A percentile compares a stretch with the other conserved stretches of the same genome.
phyloP scores from a whole-genome alignment of 2,329 filamentous ascomycete species.

The Sphaerulina populicola region DNA sequence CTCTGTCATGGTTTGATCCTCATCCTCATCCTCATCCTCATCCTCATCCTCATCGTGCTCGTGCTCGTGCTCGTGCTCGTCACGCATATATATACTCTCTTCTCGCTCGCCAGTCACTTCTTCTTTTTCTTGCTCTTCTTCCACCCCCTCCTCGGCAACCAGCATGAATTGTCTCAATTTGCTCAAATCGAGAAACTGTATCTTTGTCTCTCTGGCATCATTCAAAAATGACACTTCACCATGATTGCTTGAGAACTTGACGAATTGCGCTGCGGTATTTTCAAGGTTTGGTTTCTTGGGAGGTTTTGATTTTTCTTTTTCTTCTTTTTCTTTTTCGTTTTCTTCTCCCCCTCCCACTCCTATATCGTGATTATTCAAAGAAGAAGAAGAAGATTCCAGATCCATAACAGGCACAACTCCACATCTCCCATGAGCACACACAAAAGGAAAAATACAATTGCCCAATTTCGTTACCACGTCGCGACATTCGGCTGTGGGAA shows the following conservation, averaged over 20 bases:
- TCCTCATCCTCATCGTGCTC: background rate
- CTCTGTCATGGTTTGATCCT: background rate
- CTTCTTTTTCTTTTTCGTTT: background rate
- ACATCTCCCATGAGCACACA: constrained; percentile 67
- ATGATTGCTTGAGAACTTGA: background rate
- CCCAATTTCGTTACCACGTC: constrained; percentile 51
- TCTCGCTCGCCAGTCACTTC: background rate
- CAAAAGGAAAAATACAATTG: constrained; percentile 63
- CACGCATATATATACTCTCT: too few species aligned
- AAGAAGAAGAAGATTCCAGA: background rate
- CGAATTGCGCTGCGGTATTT: background rate
- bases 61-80: too few species aligned
- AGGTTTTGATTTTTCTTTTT: background rate
- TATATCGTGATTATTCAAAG: too few species aligned
- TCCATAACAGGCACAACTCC: constrained; percentile 43
- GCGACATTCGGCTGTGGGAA: constrained; percentile 52
- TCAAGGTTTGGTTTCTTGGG: background rate
- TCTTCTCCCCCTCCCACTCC: background rate
- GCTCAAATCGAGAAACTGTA: background rate
- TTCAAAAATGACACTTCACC: background rate
- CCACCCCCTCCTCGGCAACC: background rate
- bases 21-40: background rate
- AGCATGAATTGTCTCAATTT: background rate
- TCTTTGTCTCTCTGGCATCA: background rate
- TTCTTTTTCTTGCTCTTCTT: background rate